phyloP scores from a whole-genome alignment of 805 yeast genomes.

The Hanseniaspora pseudoguilliermondii region DNA sequence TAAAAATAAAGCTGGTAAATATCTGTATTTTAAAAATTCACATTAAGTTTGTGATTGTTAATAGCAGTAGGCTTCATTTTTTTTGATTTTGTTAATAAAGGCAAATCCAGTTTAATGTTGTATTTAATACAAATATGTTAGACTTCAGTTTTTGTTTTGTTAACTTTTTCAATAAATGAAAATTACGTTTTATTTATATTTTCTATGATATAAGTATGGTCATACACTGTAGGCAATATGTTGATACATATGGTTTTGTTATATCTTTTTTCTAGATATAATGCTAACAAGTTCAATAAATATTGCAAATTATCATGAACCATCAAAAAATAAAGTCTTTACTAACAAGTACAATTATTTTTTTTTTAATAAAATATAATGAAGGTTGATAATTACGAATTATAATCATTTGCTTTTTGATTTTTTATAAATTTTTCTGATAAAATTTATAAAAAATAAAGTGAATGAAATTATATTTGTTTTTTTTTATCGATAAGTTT shows the following conservation, averaged over 20 bases:
- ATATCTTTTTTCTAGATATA: neutral
- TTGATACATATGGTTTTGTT: neutral
- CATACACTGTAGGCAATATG: neutral
- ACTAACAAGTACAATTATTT: neutral
- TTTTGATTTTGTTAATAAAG: no score
- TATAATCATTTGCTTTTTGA: neutral
- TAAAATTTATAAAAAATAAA: neutral
- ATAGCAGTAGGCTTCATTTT: slow-evolving; percentile 28
- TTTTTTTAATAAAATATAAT: neutral
- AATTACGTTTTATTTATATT: neutral
- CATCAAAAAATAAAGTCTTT: neutral
- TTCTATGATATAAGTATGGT: neutral
- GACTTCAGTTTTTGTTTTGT: neutral
- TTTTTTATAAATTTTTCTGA: neutral
- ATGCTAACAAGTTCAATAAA: neutral
- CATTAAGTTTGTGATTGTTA: slow-evolving; percentile 27
- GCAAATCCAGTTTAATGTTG: no score
- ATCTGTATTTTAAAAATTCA: slow-evolving; percentile 26
- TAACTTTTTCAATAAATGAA: neutral
- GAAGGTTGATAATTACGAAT: neutral
- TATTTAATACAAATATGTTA: no score
- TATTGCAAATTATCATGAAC: neutral
- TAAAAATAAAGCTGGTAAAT: neutral
- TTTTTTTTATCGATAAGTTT: slow-evolving; percentile 1
- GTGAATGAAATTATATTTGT: neutral